phyloP scores from a whole-genome alignment of 768 basidiomycete genomes.

The Hebeloma cylindrosporum region DNA sequence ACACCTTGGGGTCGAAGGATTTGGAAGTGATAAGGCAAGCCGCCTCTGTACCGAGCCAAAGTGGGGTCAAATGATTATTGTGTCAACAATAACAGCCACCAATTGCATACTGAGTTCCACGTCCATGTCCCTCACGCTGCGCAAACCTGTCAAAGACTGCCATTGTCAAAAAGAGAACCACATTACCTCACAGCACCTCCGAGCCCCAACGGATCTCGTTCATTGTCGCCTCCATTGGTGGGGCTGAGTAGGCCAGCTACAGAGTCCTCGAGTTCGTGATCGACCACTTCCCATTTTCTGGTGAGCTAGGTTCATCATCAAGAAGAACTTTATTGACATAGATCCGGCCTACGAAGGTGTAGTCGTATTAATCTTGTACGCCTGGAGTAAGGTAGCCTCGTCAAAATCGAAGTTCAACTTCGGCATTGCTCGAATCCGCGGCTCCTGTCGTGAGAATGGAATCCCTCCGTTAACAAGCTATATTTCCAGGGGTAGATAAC shows the following conservation, averaged over 20 bases:
- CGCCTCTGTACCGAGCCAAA: slow-evolving; percentile 50
- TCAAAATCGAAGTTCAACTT: slow-evolving; percentile 71
- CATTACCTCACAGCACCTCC: slow-evolving; percentile 59
- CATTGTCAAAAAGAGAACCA: slow-evolving; percentile 1
- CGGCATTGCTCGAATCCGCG: slow-evolving; percentile 41
- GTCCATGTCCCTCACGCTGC: slow-evolving; percentile 66
- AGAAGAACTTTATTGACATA: slow-evolving; percentile 3
- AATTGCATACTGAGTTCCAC: slow-evolving; percentile 70
- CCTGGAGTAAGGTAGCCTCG: slow-evolving; percentile 81
- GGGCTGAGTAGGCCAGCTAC: slow-evolving; percentile 66
- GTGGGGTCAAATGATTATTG: not conserved
- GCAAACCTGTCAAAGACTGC: slow-evolving; percentile 11
- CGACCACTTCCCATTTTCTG: slow-evolving; percentile 89
- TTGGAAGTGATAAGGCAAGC: slow-evolving; percentile 87
- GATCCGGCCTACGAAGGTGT: slow-evolving; percentile 60
- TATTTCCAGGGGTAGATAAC: too few relatives aligned
- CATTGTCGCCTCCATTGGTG: slow-evolving; percentile 51
- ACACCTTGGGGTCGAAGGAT: slow-evolving; percentile 93
- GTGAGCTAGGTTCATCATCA: slow-evolving; percentile 6
- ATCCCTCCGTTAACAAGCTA: too few relatives aligned
- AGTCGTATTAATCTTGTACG: slow-evolving; percentile 80
- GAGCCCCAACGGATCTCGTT: slow-evolving; percentile 79
- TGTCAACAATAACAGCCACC: not conserved
- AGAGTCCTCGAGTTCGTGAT: slow-evolving; percentile 80
- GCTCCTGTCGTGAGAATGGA: slow-evolving; percentile 3